Conservation (phyloP, 192 early-diverging fungal species). For the Podila clonocystis region DNA sequence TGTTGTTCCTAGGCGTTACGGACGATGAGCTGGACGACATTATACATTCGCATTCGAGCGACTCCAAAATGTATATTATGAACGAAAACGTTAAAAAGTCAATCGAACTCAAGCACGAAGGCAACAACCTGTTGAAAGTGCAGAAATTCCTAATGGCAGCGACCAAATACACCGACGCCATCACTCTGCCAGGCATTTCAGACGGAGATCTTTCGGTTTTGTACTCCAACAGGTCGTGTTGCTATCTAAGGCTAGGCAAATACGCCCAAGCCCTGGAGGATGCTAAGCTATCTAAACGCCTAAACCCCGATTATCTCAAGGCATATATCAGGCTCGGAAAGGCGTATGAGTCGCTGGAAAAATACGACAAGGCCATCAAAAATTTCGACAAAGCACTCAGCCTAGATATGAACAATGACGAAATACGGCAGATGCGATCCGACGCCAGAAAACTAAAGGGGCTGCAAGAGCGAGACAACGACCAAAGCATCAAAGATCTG, state of each 20-base stretch:
- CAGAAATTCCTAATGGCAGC: constrained; percentile 28
- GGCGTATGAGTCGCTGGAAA: constrained; percentile 35
- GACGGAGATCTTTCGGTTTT: constrained; percentile 37
- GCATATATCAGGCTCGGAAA: constrained; percentile 39
- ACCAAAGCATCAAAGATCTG: constrained; percentile 36
- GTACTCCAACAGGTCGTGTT: constrained; percentile 40
- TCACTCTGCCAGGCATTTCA: constrained; percentile 35
- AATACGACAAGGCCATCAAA: constrained; percentile 44
- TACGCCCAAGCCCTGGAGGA: constrained; percentile 31
- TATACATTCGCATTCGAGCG: constrained; percentile 38
- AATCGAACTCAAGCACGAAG: constrained; percentile 36
- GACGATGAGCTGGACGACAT: constrained; percentile 41
- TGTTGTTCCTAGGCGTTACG: constrained; percentile 36
- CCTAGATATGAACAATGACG: constrained; percentile 37
- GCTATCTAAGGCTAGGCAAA: constrained; percentile 31
- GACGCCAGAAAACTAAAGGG: constrained; percentile 33
- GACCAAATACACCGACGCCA: constrained; percentile 42
- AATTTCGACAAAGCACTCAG: constrained; percentile 41
- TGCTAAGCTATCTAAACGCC: constrained; percentile 37
- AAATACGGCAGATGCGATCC: constrained; percentile 42
- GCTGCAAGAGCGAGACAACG: constrained; percentile 32
- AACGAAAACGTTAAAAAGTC: constrained; percentile 36
- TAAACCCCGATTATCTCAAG: constrained; percentile 44
- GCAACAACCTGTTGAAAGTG: constrained; percentile 28
- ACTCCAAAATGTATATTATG: constrained; percentile 40